Base-by-base conservation (phyloP, 2,329 filamentous ascomycete species). In the Fusarium dlaminii region DNA sequence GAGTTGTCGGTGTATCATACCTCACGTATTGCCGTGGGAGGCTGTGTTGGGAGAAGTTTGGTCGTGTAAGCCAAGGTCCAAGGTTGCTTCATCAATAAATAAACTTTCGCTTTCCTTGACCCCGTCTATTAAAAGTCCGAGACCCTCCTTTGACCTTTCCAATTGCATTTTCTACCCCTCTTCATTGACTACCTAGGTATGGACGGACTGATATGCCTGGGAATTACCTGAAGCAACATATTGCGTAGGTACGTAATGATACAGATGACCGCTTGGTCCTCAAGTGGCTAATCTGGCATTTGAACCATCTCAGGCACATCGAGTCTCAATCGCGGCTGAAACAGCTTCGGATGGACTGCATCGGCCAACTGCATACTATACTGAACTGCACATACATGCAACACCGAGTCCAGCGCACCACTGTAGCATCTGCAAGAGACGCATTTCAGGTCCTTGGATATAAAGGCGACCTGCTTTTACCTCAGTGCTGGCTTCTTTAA, bases 261-360 rank as follows among this genome's bases (percentile, higher is more conserved):
- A 51, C 34, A 59, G 42, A 59, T 67, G 36, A 49, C 29, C 57
- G 30, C 55, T 46, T 45, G 32, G 56, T 40, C 49, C 49, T 39
- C n/a, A 20, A 48, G 46, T 65, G 40, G 66, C 66, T 59, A 54
- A 65, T 51, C 39, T 48, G 34, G 34, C 57, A 46, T 39, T 54
- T 8, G 20, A 54, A 37, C 20, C 34, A 54, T 63, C 34, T 58
- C 51, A 72, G 63, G 58, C 63, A 72, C 63, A 32, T 42, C 42
- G n/a, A 70, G 37, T 55, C 55, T 58, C 45, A 63, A 71, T 56
- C 61, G 55, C 59, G 55, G 68, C 51, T 55, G 69, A 72, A 72
- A 72, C 68, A 72, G 32, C 30, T 51, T n/a, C 15, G 58, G 52
- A 52, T 36, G 52, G 42, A 51, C 46, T 30, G 52, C 57, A 51